These are phyloP conservation scores for Schizophyllum commune DNA, from an alignment of 1,284 basidiomycete genomes.

Conservation along the genomic window DNA sequence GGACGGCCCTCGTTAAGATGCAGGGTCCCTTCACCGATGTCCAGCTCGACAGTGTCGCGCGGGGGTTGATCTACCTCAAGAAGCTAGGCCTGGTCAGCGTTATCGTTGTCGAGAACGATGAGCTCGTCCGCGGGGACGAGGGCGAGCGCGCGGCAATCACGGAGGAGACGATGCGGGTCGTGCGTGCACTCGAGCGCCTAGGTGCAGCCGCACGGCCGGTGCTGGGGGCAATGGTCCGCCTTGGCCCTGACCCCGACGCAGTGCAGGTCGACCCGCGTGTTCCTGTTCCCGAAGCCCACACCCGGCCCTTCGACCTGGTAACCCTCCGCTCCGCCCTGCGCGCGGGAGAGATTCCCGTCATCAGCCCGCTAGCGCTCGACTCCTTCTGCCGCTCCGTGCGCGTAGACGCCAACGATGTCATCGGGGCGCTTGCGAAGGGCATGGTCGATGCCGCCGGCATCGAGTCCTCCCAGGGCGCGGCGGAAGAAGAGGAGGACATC, in stretches of 20 bases:
- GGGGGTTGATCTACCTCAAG: constrained; percentile 92
- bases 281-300: constrained; percentile 62
- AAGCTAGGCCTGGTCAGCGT: constrained; percentile 93
- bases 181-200: constrained; percentile 77
- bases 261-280: constrained; percentile 18
- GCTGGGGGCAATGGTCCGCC: constrained; percentile 76
- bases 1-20: constrained; percentile 92
- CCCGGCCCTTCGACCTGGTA: constrained; percentile 67
- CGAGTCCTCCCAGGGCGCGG: constrained; percentile 24
- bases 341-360: constrained; percentile 92
- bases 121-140: constrained; percentile 58
- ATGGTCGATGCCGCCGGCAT: constrained; percentile 66
- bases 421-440: constrained; percentile 82
- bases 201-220: constrained; percentile 86
- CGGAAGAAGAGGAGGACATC: constrained; percentile 21
- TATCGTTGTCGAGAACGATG: constrained; percentile 90
- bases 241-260: constrained; percentile 68
- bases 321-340: constrained; percentile 83
- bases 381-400: constrained; percentile 83
- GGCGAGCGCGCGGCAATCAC: constrained; percentile 54
- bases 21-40: constrained; percentile 96
- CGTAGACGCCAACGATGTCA: constrained; percentile 85
- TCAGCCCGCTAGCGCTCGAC: constrained; percentile 92
- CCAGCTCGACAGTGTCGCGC: constrained; percentile 90
- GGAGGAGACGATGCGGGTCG: constrained; percentile 78